Percentiles rank a stretch among this genome's conserved stretches.
These are phyloP conservation scores for Rhizoctonia solani DNA, from an alignment of 1,284 basidiomycete species.

Conservation along the genomic window DNA sequence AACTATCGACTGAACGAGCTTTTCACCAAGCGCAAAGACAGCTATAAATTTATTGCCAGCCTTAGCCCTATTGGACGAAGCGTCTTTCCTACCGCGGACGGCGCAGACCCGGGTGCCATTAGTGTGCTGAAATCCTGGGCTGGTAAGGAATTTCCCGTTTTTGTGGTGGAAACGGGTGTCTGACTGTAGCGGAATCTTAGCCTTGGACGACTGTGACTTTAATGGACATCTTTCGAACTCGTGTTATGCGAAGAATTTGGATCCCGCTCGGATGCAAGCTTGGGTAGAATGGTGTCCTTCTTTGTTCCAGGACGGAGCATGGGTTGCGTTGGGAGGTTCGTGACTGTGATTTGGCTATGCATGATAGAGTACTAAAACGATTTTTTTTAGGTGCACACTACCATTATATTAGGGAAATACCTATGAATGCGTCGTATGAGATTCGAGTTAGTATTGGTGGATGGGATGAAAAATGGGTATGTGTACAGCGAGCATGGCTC, in stretches of 20 bases:
- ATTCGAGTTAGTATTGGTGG: conserved; percentile 67
- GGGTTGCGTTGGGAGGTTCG: conserved; percentile 65
- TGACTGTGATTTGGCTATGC: too few relatives aligned
- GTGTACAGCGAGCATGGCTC: too few relatives aligned
- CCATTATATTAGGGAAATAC: conserved; percentile 23
- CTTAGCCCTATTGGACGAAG: conserved; percentile 15
- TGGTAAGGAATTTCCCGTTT: too few relatives aligned
- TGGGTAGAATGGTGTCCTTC: conserved; percentile 60
- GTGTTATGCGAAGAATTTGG: conserved; percentile 69
- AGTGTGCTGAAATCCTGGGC: conserved; percentile 26
- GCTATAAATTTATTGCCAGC: neutral
- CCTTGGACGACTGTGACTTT: conserved; percentile 70
- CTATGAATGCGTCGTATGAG: conserved; percentile 55
- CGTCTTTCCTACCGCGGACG: conserved; percentile 26
- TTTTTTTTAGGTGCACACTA: conserved; percentile 5
- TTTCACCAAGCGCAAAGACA: neutral
- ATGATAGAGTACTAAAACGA: too few relatives aligned
- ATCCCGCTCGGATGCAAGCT: conserved; percentile 55
- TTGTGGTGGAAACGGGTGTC: too few relatives aligned
- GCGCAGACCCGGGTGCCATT: conserved; percentile 8
- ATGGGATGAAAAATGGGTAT: conserved; percentile 89
- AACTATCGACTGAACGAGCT: neutral
- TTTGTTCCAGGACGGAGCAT: conserved; percentile 65
- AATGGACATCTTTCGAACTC: conserved; percentile 76
- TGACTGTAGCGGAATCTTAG: too few relatives aligned